Base-by-base conservation (phyloP, 2,329 filamentous ascomycete species). In the Moelleriella libera region DNA sequence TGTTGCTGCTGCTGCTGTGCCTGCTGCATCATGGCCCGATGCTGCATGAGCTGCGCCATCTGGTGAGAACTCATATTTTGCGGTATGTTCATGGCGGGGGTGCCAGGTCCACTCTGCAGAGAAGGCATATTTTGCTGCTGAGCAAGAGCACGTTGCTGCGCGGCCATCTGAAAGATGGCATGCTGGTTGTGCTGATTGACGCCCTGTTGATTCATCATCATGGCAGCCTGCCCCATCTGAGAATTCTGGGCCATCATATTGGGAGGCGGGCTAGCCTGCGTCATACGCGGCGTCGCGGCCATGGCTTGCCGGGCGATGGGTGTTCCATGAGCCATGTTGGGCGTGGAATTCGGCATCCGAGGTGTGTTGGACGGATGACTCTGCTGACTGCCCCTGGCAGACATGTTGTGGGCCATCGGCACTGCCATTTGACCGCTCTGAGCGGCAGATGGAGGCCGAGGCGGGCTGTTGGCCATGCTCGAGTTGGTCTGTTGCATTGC, bases 401-500 rank as follows among this genome's bases (percentile, higher is more conserved):
- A 79, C 78, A 82, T 83, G 53, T 69, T 75, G 54, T 76, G 72
- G 0, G 76, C 65, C 72, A 80, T 79, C 4, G 78, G 74, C 0
- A 70, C 77, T 6, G 71, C 68, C 70, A 80, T 79, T 0, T 73
- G 68, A 2, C 64, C 73, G 46, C 72, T 76, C 51, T 81, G 80
- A 4, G 79, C 77, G 5, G 80, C 79, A 12, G 82, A 85, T 1
- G 80, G 68, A 12, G 83, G 80, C 43, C 82, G 71, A 14, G 79
- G 69, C 30, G 83, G 83, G 56, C 82, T 86, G 46, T 71, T 78
- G 21, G 79, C 80, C 71, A 85, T 81, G 54, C 74, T 82, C 1
- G 82, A 84, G 45, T 75, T 78, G 30, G 78, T 79, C 37, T 74
- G 71, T 51, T 82, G 77, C 80, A 84, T 83, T 0, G 76, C 66